Conservation (phyloP, 129 eudicot genomes). For the Flaveria ramosissima region DNA sequence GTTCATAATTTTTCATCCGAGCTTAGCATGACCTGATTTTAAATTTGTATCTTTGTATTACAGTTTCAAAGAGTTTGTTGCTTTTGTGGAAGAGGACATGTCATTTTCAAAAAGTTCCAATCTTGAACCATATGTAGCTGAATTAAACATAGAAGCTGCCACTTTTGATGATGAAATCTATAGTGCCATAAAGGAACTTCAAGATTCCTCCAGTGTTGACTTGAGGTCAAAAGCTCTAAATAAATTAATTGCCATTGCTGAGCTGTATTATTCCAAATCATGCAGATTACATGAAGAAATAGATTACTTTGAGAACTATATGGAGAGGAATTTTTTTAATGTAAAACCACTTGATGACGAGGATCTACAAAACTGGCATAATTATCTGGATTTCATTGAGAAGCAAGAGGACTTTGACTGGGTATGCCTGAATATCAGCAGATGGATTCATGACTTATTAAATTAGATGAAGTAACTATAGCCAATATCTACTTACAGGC, state of each 20-base stretch:
- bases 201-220: slow-evolving; percentile 53
- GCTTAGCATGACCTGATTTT: background rate
- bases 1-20: background rate
- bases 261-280: slow-evolving; percentile 58
- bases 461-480: slow-evolving; percentile 16
- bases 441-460: slow-evolving; percentile 23
- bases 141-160: slow-evolving; percentile 31
- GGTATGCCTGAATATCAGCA: slow-evolving; percentile 43
- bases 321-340: slow-evolving; percentile 58
- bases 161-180: slow-evolving; percentile 48
- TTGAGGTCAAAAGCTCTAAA: slow-evolving; percentile 54
- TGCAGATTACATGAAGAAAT: slow-evolving; percentile 61
- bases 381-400: slow-evolving; percentile 73
- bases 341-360: slow-evolving; percentile 69
- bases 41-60: slow-evolving; percentile 24
- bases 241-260: slow-evolving; percentile 53
- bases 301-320: slow-evolving; percentile 58
- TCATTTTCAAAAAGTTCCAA: slow-evolving; percentile 36
- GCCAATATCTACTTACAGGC: slow-evolving; percentile 55
- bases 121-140: slow-evolving; percentile 42
- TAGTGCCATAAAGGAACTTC: slow-evolving; percentile 53
- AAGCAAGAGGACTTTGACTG: slow-evolving; percentile 81
- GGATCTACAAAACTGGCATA: slow-evolving; percentile 78
- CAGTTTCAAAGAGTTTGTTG: slow-evolving; percentile 76
- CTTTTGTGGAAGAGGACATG: slow-evolving; percentile 71